A percentile compares a stretch with the other conserved stretches of the same genome.
phyloP scores from a whole-genome alignment of 192 early-diverging fungal species.

The Cetraspora pellucida region DNA sequence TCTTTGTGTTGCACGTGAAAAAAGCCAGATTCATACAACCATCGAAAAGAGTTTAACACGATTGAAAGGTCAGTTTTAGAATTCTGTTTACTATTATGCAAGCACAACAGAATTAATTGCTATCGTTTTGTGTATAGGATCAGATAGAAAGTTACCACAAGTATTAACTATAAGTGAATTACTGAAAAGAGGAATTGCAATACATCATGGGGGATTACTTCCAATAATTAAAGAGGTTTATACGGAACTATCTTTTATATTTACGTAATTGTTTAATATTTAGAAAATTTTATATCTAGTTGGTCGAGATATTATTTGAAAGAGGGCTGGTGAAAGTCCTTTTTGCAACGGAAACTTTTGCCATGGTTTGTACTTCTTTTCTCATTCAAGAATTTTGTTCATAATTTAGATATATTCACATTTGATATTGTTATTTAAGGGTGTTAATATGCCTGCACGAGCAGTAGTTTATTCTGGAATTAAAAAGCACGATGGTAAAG shows the following conservation, averaged over 20 bases:
- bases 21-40: constrained; percentile 86
- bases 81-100: not conserved
- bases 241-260: not conserved
- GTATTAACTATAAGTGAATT: constrained; percentile 81
- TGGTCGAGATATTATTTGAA: constrained; percentile 95
- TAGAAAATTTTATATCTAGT: constrained; percentile 42
- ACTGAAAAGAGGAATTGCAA: constrained; percentile 89
- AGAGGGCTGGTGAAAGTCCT: constrained; percentile 87
- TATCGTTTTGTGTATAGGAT: constrained; percentile 35
- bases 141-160: constrained; percentile 88
- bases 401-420: not conserved
- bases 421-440: constrained; percentile 43
- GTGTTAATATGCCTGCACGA: constrained; percentile 95
- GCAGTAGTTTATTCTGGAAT: constrained; percentile 92
- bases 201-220: constrained; percentile 95
- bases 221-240: constrained; percentile 93
- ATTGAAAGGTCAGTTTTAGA: constrained; percentile 58
- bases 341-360: constrained; percentile 99
- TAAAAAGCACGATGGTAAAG: constrained; percentile 90
- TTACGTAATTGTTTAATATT: too few relatives aligned
- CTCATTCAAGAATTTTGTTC: not conserved
- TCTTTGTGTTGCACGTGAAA: constrained; percentile 68
- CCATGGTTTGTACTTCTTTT: constrained; percentile 74
- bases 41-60: constrained; percentile 80
- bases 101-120: not conserved